Base-by-base conservation (phyloP, 768 basidiomycete species). In the Dendrothele bispora region DNA sequence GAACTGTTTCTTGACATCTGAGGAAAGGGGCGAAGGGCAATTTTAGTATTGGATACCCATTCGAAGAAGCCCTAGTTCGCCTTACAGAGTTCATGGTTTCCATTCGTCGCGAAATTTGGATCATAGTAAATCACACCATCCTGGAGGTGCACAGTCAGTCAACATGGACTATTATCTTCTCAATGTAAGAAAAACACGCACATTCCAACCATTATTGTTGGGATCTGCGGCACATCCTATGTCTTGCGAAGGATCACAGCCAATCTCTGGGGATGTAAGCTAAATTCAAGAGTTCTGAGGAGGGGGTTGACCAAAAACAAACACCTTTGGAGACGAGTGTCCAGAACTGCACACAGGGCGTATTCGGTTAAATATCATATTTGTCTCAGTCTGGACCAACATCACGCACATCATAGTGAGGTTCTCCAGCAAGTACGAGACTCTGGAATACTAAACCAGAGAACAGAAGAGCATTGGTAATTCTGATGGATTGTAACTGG, bases 141-240 rank as follows among this genome's bases (percentile, higher is more conserved):
- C 66, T 68, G 28, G 8, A 12, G 32, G 11, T 15, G 1, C 6
- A n/a, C n/a, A 22, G 12, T n/a, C 2, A 3, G 25, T 34, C 22
- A 24, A 27, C n/a, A 36, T 38, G 7, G 24, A 18, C 15, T 24
- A 14, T 29, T 7, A 25, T 24, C 8, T 15, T n/a, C n/a, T n/a
- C n/a, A n/a, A n/a, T 4, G n/a, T 39, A 22, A n/a, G 8, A 14
- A 2, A 27, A 15, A 22, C 1, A 42, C 67, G 53, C 38, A 72
- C 74, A 48, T 64, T 73, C 73, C 73, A 76, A 15, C 74, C 74
- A 37, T 61, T 58, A 0, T 66, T 58, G 49, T 76, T 74, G 17
- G 64, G 46, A 1, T 58, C 62, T 7, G 64, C 67, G 10, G 64
- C 56, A 22, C 73, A 76, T 2, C 58, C 57, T 0, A 68, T 47